Evolutionary conservation across 2,329 filamentous ascomycete species (phyloP), one percentile per base, ranked within the genome.

Genomic region (Aspergillus transmontanensis): DNA sequence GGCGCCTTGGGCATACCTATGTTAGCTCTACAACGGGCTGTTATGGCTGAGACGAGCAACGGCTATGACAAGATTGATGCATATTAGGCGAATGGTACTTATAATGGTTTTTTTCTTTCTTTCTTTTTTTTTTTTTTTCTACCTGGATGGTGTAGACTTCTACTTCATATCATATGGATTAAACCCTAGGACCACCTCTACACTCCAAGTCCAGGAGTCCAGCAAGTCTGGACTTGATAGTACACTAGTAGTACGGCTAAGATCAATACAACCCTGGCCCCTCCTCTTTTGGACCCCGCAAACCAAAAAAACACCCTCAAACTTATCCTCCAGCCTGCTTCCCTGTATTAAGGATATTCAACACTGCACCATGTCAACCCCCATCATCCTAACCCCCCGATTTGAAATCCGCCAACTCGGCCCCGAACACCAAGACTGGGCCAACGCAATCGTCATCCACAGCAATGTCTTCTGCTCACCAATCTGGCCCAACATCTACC

Each of bases 381-480:
- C 51, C 16, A 16, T 36, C 32, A 41, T 34, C 14, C 34, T 54
- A 11, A 36, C 51, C 10, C 60, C 50, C 30, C 56, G 60, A n/a
- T 60, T 55, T 23, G 58, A 60, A 36, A 59, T 63, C 57, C 61
- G 61, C 41, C 30, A 41, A 14, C 57, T 63, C 10, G 57, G 45
- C 3, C 57, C 34, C 11, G 45, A 60, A 39, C 61, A 63, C 43
- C 57, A 59, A 16, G 43, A 59, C 54, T 63, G 61, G 61, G 57
- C 61, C 23, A 63, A 59, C 30, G 61, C 61, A 4, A 59, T 63
- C 21, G 23, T 63, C 45, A 36, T n/a, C 57, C 61, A 63, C 51
- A 51, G 51, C 50, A 59, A 63, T 32, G 21, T 53, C 57, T 60
- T 60, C 48, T 46, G 39, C 45, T 63, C 57, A 10, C 53, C 61